Evolutionary conservation across 2,329 filamentous ascomycete species (phyloP).

Genomic region (Ceratocystis albifundus): DNA sequence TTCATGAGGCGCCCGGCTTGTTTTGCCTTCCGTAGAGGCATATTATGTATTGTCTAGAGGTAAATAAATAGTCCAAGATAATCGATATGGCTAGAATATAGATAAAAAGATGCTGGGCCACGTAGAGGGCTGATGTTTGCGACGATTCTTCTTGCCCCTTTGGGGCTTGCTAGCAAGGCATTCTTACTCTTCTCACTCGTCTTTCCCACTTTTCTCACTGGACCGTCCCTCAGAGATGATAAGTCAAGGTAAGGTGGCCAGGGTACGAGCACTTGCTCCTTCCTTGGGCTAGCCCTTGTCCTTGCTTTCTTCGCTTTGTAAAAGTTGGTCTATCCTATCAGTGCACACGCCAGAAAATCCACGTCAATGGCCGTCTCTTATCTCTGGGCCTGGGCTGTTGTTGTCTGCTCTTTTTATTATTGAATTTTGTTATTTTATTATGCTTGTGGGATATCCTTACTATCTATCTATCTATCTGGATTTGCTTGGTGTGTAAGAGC

Average conservation of each 20-base stretch:
- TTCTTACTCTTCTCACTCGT: too few relatives aligned
- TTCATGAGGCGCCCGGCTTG: not conserved
- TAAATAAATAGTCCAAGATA: too few relatives aligned
- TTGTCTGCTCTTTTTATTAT: not conserved
- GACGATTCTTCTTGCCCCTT: not conserved
- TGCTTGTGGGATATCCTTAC: not conserved
- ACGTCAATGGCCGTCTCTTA: slow-evolving; percentile 2
- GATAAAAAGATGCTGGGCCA: too few relatives aligned
- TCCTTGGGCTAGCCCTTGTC: not conserved
- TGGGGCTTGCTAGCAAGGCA: not conserved
- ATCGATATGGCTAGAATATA: not conserved
- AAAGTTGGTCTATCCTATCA: not conserved
- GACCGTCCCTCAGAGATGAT: not conserved
- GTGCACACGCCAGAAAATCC: slow-evolving; percentile 7
- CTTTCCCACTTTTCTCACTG: not conserved
- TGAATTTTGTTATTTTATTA: too few relatives aligned
- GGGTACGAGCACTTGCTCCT: not conserved
- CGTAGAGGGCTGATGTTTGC: not conserved
- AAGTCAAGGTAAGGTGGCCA: not conserved
- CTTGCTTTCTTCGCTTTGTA: not conserved
- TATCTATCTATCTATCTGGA: not conserved
- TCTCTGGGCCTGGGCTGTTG: slow-evolving; percentile 8
- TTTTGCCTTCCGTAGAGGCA: not conserved
- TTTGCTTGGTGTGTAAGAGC: not conserved
- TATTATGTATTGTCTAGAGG: too few relatives aligned